Evolutionary conservation across 345 rosid genomes (phyloP).

Genomic region (Aethionema arabicum): DNA sequence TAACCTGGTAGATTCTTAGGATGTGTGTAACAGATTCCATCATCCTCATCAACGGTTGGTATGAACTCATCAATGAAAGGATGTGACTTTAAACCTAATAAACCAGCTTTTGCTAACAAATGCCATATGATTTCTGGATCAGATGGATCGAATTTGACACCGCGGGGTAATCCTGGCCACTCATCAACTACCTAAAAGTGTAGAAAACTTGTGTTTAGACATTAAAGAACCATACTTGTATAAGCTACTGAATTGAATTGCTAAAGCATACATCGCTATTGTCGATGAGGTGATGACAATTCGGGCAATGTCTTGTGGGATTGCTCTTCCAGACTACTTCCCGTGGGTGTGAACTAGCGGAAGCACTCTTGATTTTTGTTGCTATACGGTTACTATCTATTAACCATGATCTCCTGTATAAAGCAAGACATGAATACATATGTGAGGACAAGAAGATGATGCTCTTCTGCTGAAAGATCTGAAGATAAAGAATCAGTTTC

Average conservation of each 20-base stretch:
- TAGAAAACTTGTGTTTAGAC: background rate
- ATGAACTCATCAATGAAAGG: constrained; percentile 83
- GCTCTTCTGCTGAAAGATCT: background rate
- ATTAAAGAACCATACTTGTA: background rate
- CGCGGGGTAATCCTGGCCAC: constrained; percentile 95
- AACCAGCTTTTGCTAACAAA: constrained; percentile 67
- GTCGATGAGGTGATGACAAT: constrained; percentile 70
- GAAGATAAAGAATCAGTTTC: constrained; percentile 6
- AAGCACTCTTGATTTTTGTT: constrained; percentile 83
- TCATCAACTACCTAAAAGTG: constrained; percentile 60
- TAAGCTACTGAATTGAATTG: background rate
- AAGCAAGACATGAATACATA: constrained; percentile 1
- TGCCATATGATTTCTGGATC: constrained; percentile 92
- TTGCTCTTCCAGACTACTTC: constrained; percentile 72
- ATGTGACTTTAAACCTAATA: constrained; percentile 50
- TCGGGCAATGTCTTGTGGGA: constrained; percentile 82
- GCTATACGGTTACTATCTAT: constrained; percentile 81
- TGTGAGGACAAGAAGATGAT: constrained; percentile 12
- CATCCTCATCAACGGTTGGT: constrained; percentile 73
- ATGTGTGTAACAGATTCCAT: constrained; percentile 96
- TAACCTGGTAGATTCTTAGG: constrained; percentile 90
- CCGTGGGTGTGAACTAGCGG: constrained; percentile 44
- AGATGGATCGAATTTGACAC: constrained; percentile 95
- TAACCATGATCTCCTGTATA: constrained; percentile 78
- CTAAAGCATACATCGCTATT: constrained; percentile 71